These are phyloP conservation scores for Claviceps fusiformis DNA, from an alignment of 2,329 filamentous ascomycete genomes.

Conservation along the genomic window DNA sequence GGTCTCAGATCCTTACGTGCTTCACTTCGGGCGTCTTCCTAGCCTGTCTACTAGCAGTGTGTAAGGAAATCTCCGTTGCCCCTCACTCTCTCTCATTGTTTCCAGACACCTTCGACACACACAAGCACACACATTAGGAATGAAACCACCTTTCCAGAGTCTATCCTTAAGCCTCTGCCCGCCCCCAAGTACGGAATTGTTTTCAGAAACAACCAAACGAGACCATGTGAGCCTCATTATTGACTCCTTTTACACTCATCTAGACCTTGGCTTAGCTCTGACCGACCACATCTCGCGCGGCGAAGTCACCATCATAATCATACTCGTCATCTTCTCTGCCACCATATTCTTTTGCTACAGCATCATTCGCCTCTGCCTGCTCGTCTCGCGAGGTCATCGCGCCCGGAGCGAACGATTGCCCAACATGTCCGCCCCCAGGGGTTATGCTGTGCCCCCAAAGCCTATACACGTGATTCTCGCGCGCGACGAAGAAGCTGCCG, in stretches of 20 bases:
- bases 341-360: conserved; percentile 73
- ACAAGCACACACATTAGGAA: background rate
- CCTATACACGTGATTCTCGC: conserved; percentile 69
- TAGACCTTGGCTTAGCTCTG: conserved; percentile 62
- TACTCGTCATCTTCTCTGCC: conserved; percentile 61
- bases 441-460: conserved; percentile 54
- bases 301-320: conserved; percentile 68
- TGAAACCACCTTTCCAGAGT: background rate
- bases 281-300: conserved; percentile 48
- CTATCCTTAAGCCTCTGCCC: background rate
- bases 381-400: conserved; percentile 38
- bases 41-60: conserved; percentile 44
- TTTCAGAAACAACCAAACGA: background rate
- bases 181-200: background rate
- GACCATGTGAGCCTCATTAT: background rate
- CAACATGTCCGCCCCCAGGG: conserved; percentile 40
- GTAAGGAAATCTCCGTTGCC: conserved; percentile 33
- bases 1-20: conserved; percentile 43
- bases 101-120: background rate
- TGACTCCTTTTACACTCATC: background rate
- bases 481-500: conserved; percentile 57
- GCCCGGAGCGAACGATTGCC: conserved; percentile 12
- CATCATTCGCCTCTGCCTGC: conserved; percentile 58
- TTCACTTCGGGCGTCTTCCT: conserved; percentile 54
- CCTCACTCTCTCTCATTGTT: background rate